These are phyloP conservation scores for Sarocladium oryzae DNA, from an alignment of 2,329 filamentous ascomycete genomes.

Conservation along the genomic window DNA sequence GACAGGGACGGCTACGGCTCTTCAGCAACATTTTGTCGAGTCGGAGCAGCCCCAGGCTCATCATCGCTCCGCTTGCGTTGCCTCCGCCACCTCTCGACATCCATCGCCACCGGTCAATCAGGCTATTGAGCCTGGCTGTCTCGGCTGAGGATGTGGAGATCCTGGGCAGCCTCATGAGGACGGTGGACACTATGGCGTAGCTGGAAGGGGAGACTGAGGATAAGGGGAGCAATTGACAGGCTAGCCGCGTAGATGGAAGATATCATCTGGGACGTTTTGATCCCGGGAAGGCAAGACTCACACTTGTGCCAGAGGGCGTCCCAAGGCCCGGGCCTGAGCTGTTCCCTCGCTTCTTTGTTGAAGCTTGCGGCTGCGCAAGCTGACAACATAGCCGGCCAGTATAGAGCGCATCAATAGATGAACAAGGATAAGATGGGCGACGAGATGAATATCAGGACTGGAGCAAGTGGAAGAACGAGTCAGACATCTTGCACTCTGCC, in stretches of 20 bases:
- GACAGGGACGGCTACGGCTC: neutral
- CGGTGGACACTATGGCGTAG: neutral
- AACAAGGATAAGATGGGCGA: too few relatives aligned
- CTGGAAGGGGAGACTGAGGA: neutral
- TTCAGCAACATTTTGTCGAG: neutral
- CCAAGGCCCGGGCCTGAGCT: constrained; percentile 1
- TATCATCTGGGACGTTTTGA: neutral
- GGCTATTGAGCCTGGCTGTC: neutral
- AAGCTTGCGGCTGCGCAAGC: too few relatives aligned
- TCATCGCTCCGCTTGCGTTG: too few relatives aligned
- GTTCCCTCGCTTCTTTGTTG: neutral
- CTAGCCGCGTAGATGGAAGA: too few relatives aligned
- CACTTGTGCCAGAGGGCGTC: constrained; percentile 1
- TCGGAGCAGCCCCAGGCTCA: neutral
- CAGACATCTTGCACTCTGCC: too few relatives aligned
- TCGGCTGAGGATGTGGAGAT: neutral
- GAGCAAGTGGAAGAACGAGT: too few relatives aligned
- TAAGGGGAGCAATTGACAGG: neutral
- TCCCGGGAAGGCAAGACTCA: neutral
- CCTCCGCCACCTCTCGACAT: neutral
- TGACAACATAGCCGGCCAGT: neutral
- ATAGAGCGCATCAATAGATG: neutral
- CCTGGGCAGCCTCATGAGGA: neutral
- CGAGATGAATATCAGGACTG: too few relatives aligned
- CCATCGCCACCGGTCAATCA: constrained; percentile 2